These are phyloP conservation scores for Cercospora sesami DNA, from an alignment of 2,329 filamentous ascomycete species.

Conservation along the genomic window DNA sequence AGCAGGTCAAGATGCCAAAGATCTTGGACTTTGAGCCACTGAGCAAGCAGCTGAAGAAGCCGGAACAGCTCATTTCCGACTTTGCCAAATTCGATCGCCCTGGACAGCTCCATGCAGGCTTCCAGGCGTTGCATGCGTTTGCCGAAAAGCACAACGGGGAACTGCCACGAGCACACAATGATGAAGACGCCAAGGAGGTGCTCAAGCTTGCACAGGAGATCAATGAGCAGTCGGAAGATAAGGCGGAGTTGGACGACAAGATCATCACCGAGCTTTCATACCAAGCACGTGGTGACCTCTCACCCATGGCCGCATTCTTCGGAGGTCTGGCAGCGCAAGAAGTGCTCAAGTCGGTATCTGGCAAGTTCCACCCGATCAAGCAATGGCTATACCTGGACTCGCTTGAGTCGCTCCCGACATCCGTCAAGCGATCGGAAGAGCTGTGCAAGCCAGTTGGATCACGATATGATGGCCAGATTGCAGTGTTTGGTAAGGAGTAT, in stretches of 20 bases:
- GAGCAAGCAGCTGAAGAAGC: slow-evolving; percentile 74
- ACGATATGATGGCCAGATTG: slow-evolving; percentile 95
- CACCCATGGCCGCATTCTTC: slow-evolving; percentile 90
- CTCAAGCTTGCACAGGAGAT: slow-evolving; percentile 73
- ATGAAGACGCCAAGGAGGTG: slow-evolving; percentile 77
- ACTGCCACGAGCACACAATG: slow-evolving; percentile 79
- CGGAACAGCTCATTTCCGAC: slow-evolving; percentile 87
- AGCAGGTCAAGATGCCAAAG: slow-evolving; percentile 98
- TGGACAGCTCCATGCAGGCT: slow-evolving; percentile 83
- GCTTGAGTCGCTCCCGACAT: slow-evolving; percentile 85
- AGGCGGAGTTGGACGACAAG: slow-evolving; percentile 86
- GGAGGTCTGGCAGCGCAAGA: slow-evolving; percentile 93
- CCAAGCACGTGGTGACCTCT: slow-evolving; percentile 87
- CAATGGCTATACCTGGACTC: slow-evolving; percentile 99
- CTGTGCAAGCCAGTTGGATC: slow-evolving; percentile 80
- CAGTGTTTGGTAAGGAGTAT: slow-evolving; percentile 89
- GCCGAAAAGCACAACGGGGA: slow-evolving; percentile 68
- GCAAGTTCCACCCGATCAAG: slow-evolving; percentile 93
- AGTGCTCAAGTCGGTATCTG: slow-evolving; percentile 92
- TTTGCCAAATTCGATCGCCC: slow-evolving; percentile 98
- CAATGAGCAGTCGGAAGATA: slow-evolving; percentile 65
- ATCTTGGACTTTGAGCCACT: slow-evolving; percentile 84
- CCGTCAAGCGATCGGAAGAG: slow-evolving; percentile 74
- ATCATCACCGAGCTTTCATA: slow-evolving; percentile 89
- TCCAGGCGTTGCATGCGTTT: slow-evolving; percentile 90